Percentiles rank a stretch among this genome's conserved stretches.
Evolutionary conservation across 1,284 basidiomycete genomes (phyloP).

Genomic region (Sparassis latifolia): DNA sequence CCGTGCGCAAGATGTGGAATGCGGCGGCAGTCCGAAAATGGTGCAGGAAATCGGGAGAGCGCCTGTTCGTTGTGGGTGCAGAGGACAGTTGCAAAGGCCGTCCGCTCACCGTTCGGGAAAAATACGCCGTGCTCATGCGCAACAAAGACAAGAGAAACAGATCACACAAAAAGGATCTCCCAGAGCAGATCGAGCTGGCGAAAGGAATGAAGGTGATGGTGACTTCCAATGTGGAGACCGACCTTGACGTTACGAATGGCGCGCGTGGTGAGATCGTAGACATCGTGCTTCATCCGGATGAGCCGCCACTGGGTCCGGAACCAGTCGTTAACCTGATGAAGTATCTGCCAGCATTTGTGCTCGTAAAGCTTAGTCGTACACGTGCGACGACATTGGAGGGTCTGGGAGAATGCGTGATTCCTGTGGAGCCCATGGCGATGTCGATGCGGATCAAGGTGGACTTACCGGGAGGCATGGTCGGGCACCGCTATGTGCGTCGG

Average conservation of each 20-base stretch:
- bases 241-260: conserved; percentile 35
- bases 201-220: conserved; percentile 39
- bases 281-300: conserved; percentile 21
- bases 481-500: not conserved
- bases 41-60: not conserved
- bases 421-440: conserved; percentile 14
- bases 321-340: conserved; percentile 18
- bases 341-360: conserved; percentile 27
- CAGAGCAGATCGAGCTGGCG: conserved; percentile 23
- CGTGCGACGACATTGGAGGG: not conserved
- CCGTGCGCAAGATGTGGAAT: conserved; percentile 2
- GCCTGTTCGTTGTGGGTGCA: not conserved
- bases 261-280: conserved; percentile 26
- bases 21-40: not conserved
- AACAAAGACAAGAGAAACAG: not conserved
- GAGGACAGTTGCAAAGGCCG: not conserved
- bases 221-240: conserved; percentile 31
- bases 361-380: conserved; percentile 23
- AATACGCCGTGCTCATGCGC: not conserved
- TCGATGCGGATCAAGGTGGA: conserved; percentile 11
- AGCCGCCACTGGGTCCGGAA: conserved; percentile 4
- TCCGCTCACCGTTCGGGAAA: not conserved
- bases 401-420: conserved; percentile 22
- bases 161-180: not conserved
- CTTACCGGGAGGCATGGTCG: not conserved